Evolutionary conservation across 768 basidiomycete species (phyloP).

Genomic region (Lyophyllum atratum): DNA sequence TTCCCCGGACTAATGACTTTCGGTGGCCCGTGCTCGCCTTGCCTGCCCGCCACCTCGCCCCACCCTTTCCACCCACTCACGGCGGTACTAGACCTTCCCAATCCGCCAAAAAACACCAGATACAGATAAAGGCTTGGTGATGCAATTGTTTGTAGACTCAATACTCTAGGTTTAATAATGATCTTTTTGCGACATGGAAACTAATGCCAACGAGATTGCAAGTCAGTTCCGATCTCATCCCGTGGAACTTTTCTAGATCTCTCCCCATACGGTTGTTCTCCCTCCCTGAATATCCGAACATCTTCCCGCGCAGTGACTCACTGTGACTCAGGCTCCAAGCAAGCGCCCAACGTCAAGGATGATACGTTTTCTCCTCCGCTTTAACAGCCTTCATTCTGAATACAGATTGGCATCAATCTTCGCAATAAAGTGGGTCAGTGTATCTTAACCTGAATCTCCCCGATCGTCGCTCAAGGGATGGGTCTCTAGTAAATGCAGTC

Average conservation of each 20-base stretch:
- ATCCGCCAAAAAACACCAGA: neutral
- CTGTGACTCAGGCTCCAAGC: neutral
- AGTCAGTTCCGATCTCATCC: neutral
- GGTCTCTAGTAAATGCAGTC: no score
- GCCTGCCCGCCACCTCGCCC: neutral
- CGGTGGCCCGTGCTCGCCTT: neutral
- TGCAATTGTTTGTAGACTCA: neutral
- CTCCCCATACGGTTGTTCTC: neutral
- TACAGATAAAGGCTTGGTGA: neutral
- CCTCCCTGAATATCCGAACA: neutral
- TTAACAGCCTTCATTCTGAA: neutral
- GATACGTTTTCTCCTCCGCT: neutral
- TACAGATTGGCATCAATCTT: neutral
- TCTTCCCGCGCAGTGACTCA: neutral
- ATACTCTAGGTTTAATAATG: slow-evolving; percentile 2
- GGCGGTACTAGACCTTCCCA: neutral
- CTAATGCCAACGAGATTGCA: neutral
- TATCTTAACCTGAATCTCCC: no score
- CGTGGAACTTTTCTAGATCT: neutral
- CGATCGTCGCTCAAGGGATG: no score
- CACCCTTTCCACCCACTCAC: neutral
- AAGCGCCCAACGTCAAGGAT: neutral
- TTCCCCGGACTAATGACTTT: neutral
- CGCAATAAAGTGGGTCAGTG: neutral
- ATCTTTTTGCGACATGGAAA: neutral